Evolutionary conservation across 768 basidiomycete genomes (phyloP), one percentile per base, ranked within the genome.

Genomic region (Tulasnella sp.): DNA sequence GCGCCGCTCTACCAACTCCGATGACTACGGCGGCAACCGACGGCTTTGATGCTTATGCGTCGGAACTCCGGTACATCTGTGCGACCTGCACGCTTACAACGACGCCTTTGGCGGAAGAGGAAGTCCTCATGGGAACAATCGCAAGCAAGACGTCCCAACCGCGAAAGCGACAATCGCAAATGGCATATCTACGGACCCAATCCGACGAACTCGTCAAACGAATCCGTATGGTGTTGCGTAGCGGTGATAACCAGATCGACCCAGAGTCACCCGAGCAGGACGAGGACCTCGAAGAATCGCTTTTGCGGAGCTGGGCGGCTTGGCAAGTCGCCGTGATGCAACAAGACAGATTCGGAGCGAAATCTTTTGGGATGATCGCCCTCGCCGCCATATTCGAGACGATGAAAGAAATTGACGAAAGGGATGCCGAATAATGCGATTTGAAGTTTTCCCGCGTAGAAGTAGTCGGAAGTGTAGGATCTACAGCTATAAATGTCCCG

Each of bases 41-140:
- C 19, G 56, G 46, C 12, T 67, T 69, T 64, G 57, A 63, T 45
- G 58, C 61, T 6, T 84, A 82, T 62, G 64, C 69, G 15, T 69
- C 68, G 1, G 73, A 77, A 46, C 64, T 85, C 32, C 72, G 71
- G 32, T 69, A 66, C 11, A 75, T 80, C 14, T 80, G 79, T 59
- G 63, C 68, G 29, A 65, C 69, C 14, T 69, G 77, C 64, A 74
- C 74, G 1, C 67, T 46, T 8, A 29, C 49, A 6, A 21, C 35
- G 34, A 29, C 39, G 1, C 69, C 70, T 50, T 68, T 83, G 1
- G 76, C 75, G 8, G 82, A 84, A 62, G 81, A 78, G 63, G 84
- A 84, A 65, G 80, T 75, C 0, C 67, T 81, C 2, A 66, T 83
- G 15, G 83, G 84, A 0, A 83, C 82, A 0, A 84, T 84, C 58